Evolutionary conservation across 2,329 filamentous ascomycete genomes (phyloP), one percentile per base, ranked within the genome.

Genomic region (Sphaerulina populicola): DNA sequence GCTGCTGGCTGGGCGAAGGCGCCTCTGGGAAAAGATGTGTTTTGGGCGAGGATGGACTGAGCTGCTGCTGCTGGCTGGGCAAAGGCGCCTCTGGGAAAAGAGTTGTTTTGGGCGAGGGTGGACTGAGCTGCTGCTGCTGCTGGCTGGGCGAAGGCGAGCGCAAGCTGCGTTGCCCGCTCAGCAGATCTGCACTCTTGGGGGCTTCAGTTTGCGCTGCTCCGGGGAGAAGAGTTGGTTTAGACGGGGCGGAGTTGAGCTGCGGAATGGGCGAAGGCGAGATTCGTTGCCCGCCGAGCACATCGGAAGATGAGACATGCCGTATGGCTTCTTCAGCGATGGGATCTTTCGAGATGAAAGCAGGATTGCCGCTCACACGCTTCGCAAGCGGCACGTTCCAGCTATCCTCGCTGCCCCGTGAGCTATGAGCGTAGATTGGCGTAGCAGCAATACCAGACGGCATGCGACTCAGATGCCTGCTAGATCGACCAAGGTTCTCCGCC

Each of bases 301-400:
- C 14, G 18, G 46, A 31, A 29, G 39, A 30, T 5, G 46, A 42
- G 30, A 39, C 31, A 52, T 57, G 27, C 40, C 54, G 40, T 39
- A 47, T n/a, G 42, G 15, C 40, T 14, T 42, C 44, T 15, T 42
- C 44, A 2, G 31, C 30, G 23, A 40, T 39, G 12, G 40, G 33
- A 27, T 36, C 27, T 39, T 36, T 35, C n/a, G 36, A 29, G 12
- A 27, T 42, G 37, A 53, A 44, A 9, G 49, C 44, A 37, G 56
- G 56, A 29, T 52, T 54, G 44, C 57, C 58, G 50, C 57, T 60
- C 38, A 49, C 27, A 21, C 55, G 45, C 43, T 55, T 58, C 3
- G 40, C 57, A n/a, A 60, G 39, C 23, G 57, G 57, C 6, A 54
- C 42, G 21, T 51, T 45, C 57, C 57, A 60, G 51, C 52, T 51